A percentile compares a stretch with the other conserved stretches of the same genome.
phyloP scores from a whole-genome alignment of 768 basidiomycete species.

The Porphyrellus cyaneotinctus region DNA sequence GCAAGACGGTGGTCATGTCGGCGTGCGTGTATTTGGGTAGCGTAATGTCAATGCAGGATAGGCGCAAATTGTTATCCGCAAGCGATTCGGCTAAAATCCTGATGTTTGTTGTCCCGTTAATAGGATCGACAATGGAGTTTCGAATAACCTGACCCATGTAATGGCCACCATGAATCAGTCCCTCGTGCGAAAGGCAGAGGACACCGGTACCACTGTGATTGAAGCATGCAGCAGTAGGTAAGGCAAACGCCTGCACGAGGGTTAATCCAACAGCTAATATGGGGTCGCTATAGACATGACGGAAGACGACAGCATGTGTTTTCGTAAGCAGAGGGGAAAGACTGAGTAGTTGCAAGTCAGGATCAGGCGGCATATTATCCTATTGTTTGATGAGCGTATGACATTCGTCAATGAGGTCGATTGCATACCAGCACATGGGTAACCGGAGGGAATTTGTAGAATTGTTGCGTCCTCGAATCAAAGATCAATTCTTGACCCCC shows the following conservation, averaged over 20 bases:
- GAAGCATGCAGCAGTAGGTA: not conserved
- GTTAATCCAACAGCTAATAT: not conserved
- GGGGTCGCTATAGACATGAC: not conserved
- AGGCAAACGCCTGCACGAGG: not conserved
- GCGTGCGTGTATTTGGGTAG: not conserved
- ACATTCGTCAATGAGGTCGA: not conserved
- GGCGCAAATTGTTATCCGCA: not conserved
- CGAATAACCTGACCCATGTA: not conserved
- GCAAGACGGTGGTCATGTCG: not conserved
- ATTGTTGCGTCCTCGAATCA: not conserved
- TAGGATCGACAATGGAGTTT: not conserved
- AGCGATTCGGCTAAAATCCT: not conserved
- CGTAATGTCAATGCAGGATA: not conserved
- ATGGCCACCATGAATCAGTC: not conserved
- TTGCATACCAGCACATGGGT: not conserved
- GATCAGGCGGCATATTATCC: not conserved
- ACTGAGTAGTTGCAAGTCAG: not conserved
- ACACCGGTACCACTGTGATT: not conserved
- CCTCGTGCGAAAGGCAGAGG: not conserved
- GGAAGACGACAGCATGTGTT: not conserved
- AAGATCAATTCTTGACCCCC: not conserved
- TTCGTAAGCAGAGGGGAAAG: not conserved
- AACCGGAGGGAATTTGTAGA: not conserved
- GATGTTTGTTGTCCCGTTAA: not conserved
- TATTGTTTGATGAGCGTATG: not conserved